These are phyloP conservation scores for Xylaria arbuscula DNA, from an alignment of 2,329 filamentous ascomycete genomes.

Conservation along the genomic window DNA sequence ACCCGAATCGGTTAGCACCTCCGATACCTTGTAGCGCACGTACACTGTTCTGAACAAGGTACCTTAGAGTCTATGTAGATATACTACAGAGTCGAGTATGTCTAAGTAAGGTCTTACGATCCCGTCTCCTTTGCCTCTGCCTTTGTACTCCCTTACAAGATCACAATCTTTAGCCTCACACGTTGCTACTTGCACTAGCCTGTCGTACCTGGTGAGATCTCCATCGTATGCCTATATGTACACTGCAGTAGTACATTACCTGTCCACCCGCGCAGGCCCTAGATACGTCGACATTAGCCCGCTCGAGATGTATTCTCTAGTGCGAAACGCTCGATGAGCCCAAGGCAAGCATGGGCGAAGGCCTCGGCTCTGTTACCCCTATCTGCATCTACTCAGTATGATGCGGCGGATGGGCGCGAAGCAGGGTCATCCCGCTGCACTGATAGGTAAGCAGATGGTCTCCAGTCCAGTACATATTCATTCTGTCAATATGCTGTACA, in stretches of 20 bases:
- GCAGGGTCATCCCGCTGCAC: constrained; percentile 15
- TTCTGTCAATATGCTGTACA: constrained; percentile 22
- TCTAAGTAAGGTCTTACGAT: background rate
- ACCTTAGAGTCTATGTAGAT: no score
- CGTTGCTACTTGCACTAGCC: constrained; percentile 10
- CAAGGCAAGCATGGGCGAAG: constrained; percentile 18
- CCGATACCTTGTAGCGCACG: background rate
- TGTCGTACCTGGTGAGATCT: constrained; percentile 14
- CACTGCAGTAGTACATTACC: constrained; percentile 1
- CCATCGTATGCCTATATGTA: constrained; percentile 13
- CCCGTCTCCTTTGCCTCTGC: constrained; percentile 23
- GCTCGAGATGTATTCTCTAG: constrained; percentile 1
- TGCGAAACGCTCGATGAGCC: constrained; percentile 22
- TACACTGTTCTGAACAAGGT: background rate
- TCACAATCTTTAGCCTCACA: constrained; percentile 28
- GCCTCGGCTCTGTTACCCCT: constrained; percentile 29
- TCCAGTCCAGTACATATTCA: constrained; percentile 14
- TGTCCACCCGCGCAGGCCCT: background rate
- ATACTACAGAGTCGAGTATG: no score
- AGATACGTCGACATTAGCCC: constrained; percentile 11
- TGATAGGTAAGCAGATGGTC: constrained; percentile 26
- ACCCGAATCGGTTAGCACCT: constrained; percentile 24
- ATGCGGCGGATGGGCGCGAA: constrained; percentile 18
- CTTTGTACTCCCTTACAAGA: constrained; percentile 5
- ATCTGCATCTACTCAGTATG: constrained; percentile 10